Conservation (phyloP, 1,284 basidiomycete genomes). For the Wolfiporia cocos region DNA sequence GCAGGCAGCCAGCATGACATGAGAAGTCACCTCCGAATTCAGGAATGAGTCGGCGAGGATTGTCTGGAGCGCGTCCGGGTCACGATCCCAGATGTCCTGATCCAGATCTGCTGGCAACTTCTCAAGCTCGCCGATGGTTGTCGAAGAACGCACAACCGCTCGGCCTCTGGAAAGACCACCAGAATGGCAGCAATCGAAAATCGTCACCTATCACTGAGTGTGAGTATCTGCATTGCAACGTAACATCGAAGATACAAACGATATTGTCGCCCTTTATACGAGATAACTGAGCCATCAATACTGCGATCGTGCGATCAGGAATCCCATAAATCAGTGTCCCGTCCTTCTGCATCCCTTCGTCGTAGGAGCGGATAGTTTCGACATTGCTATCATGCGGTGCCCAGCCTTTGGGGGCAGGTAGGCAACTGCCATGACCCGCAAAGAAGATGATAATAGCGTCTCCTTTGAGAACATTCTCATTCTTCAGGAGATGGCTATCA, state of each 20-base stretch:
- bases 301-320: constrained; percentile 1
- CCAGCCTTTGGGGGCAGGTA: constrained; percentile 8
- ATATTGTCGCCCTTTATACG: constrained; percentile 2
- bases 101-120: not conserved
- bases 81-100: no score
- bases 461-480: constrained; percentile 6
- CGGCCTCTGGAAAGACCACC: not conserved
- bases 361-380: constrained; percentile 2
- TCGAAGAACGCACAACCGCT: not conserved
- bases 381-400: not conserved
- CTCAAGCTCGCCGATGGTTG: not conserved
- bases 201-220: not conserved
- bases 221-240: not conserved
- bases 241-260: not conserved
- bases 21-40: not conserved
- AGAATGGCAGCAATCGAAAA: constrained; percentile 1
- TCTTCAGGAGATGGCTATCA: constrained; percentile 12
- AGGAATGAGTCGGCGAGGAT: no score
- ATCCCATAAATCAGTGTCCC: not conserved
- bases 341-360: not conserved
- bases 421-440: constrained; percentile 13
- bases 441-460: constrained; percentile 12
- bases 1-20: not conserved
- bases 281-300: not conserved
- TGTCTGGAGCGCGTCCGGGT: no score